Evolutionary conservation across 176 grass and related monocot genomes (phyloP).

Genomic region (Typha latifolia): DNA sequence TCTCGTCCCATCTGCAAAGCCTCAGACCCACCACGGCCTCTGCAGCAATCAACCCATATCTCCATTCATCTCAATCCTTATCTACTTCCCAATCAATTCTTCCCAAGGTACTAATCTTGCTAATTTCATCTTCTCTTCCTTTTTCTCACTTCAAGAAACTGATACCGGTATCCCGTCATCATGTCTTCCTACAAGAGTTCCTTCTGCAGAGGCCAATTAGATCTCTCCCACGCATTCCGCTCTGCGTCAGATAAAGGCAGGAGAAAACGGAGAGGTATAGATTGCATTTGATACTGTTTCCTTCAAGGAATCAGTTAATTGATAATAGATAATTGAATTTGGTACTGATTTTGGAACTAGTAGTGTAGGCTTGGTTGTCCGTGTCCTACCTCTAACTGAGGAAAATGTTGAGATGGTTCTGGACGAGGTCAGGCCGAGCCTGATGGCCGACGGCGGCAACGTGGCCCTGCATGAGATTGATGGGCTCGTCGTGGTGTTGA

Average conservation of each 20-base stretch:
- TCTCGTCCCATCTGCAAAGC: neutral
- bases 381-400: constrained; percentile 64
- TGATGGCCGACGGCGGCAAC: constrained; percentile 90
- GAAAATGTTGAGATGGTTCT: constrained; percentile 88
- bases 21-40: neutral
- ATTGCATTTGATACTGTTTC: no score
- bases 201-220: neutral
- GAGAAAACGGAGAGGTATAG: constrained; percentile 2
- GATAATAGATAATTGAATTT: no score
- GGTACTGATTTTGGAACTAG: neutral
- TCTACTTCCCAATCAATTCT: neutral
- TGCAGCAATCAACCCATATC: neutral
- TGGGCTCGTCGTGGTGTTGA: constrained; percentile 79
- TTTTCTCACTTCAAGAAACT: neutral
- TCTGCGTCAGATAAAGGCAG: neutral
- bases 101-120: neutral
- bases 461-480: constrained; percentile 93
- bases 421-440: constrained; percentile 73
- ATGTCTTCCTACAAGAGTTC: neutral
- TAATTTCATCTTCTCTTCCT: neutral
- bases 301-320: no score
- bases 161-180: neutral
- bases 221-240: neutral
- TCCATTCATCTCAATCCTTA: neutral
- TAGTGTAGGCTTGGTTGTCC: constrained; percentile 35